These are phyloP conservation scores for Dryas octopetala DNA, from an alignment of 306 rosid genomes.

Conservation along the genomic window DNA sequence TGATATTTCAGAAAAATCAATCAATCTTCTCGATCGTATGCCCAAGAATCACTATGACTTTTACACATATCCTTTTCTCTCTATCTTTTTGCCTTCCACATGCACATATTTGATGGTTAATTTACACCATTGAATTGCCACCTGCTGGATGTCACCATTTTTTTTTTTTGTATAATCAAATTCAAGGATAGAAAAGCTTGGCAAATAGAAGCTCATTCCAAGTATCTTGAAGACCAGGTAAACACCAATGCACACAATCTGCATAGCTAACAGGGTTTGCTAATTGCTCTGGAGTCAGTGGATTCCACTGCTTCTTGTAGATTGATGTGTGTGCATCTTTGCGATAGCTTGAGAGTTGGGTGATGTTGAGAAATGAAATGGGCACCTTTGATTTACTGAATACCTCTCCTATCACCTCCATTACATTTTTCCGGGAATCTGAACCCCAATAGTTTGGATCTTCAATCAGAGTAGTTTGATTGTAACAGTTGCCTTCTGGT, in stretches of 20 bases:
- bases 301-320: constrained; percentile 91
- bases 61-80: constrained; percentile 13
- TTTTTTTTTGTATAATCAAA: too few species aligned
- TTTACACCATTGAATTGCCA: neutral
- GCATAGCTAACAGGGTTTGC: constrained; percentile 89
- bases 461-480: constrained; percentile 67
- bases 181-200: constrained; percentile 71
- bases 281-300: constrained; percentile 67
- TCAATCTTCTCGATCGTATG: constrained; percentile 7
- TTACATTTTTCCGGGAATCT: constrained; percentile 64
- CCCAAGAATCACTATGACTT: neutral
- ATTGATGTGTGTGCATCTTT: constrained; percentile 92
- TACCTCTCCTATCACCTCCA: constrained; percentile 80
- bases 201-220: constrained; percentile 97
- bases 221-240: constrained; percentile 98
- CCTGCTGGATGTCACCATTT: neutral
- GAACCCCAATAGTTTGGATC: constrained; percentile 81
- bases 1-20: constrained; percentile 18
- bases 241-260: constrained; percentile 93
- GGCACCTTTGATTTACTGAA: constrained; percentile 61
- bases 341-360: constrained; percentile 78
- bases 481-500: constrained; percentile 69
- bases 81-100: neutral
- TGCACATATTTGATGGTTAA: neutral
- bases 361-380: constrained; percentile 80